phyloP scores from a whole-genome alignment of 192 early-diverging fungal genomes.

The Linnemannia elongata region DNA sequence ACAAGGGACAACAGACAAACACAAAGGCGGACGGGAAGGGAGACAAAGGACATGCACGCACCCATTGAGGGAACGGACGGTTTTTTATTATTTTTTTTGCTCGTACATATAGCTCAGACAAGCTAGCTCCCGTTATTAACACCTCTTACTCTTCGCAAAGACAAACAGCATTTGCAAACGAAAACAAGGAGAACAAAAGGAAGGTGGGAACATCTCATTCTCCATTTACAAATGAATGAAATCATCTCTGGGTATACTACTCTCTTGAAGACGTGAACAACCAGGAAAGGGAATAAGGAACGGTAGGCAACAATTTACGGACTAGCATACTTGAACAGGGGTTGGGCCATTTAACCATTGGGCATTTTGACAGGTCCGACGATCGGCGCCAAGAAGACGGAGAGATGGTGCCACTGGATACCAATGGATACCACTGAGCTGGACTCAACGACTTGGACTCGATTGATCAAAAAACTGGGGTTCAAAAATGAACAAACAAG shows the following conservation, averaged over 20 bases:
- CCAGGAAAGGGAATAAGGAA: not conserved
- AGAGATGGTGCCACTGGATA: not conserved
- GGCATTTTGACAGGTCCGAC: not conserved
- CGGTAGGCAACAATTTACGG: not conserved
- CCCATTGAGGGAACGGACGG: not conserved
- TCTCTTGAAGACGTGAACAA: not conserved
- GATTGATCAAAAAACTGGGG: not conserved
- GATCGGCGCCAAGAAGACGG: not conserved
- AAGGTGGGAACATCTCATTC: not conserved
- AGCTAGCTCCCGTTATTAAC: not conserved
- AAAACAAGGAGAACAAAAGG: not conserved
- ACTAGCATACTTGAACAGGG: not conserved
- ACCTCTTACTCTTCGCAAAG: not conserved
- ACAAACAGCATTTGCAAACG: not conserved
- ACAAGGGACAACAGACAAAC: not conserved
- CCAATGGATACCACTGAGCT: too few relatives aligned
- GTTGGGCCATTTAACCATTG: not conserved
- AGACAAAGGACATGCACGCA: not conserved
- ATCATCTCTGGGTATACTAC: not conserved
- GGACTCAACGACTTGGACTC: not conserved
- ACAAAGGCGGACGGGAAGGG: not conserved
- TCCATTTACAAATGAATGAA: not conserved
- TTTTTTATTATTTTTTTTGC: too few relatives aligned
- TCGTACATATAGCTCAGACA: too few relatives aligned
- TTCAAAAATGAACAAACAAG: not conserved